These are phyloP conservation scores for Nicotiana tabacum DNA, from an alignment of 257 asterid genomes.

Conservation along the genomic window DNA sequence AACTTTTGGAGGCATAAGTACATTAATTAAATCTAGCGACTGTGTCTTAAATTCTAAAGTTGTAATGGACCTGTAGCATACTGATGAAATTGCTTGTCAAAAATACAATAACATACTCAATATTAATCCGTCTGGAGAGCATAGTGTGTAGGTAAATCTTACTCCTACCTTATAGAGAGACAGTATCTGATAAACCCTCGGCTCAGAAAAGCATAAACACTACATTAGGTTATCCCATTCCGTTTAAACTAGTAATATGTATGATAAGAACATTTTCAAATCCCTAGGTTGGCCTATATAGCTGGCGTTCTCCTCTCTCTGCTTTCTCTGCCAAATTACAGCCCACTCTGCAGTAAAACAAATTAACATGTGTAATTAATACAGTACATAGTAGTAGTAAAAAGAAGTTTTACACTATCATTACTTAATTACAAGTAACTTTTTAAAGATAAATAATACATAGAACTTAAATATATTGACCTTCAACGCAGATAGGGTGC, in stretches of 20 bases:
- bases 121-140: too few relatives aligned
- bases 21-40: not conserved
- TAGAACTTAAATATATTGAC: not conserved
- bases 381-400: not conserved
- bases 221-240: conserved; percentile 17
- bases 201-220: too few relatives aligned
- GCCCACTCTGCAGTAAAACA: not conserved
- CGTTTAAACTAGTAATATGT: not conserved
- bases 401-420: not conserved
- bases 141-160: too few relatives aligned
- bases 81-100: not conserved
- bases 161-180: too few relatives aligned
- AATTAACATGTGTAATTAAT: too few relatives aligned
- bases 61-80: not conserved
- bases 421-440: not conserved
- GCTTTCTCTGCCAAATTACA: conserved; percentile 2
- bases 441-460: not conserved
- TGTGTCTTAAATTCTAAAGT: not conserved
- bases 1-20: not conserved
- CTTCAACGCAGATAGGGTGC: not conserved
- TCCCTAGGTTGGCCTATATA: conserved; percentile 24
- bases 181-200: too few relatives aligned
- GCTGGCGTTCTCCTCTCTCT: not conserved
- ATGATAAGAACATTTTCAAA: conserved; percentile 5
- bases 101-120: too few relatives aligned